Conservation (phyloP, 2,329 filamentous ascomycete genomes). For the Epichloe scottii region DNA sequence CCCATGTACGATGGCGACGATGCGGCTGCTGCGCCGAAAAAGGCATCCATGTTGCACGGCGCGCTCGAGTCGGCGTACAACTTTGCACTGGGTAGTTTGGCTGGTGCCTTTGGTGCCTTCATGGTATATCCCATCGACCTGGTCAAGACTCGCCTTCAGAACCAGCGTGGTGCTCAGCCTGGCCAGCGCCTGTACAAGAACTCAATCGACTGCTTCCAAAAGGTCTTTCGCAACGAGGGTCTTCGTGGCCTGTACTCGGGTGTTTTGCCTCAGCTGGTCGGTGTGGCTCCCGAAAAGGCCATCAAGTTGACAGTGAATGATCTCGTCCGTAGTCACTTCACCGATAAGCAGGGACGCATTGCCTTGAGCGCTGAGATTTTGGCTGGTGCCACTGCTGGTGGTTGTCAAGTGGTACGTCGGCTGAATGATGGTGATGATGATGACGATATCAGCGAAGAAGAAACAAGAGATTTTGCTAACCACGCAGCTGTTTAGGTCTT, state of each 20-base stretch:
- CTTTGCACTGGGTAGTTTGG: constrained; percentile 78
- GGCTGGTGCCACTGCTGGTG: constrained; percentile 81
- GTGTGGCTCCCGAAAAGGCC: constrained; percentile 97
- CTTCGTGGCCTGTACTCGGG: constrained; percentile 85
- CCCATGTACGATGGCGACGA: constrained; percentile 40
- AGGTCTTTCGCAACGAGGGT: constrained; percentile 88
- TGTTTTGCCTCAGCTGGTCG: constrained; percentile 86
- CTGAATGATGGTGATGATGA: neutral
- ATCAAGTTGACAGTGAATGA: constrained; percentile 99
- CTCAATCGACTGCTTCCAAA: constrained; percentile 86
- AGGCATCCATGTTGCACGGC: constrained; percentile 39
- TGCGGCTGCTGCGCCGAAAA: constrained; percentile 17
- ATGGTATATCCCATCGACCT: constrained; percentile 99
- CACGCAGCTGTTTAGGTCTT: constrained; percentile 51
- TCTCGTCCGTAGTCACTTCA: constrained; percentile 65
- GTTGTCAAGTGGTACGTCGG: constrained; percentile 79
- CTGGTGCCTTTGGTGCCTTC: constrained; percentile 94
- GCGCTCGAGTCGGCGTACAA: constrained; percentile 66
- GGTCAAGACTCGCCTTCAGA: constrained; percentile 97
- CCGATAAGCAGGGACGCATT: constrained; percentile 66
- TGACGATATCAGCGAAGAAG: neutral
- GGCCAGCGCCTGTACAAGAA: constrained; percentile 93
- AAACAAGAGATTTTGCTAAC: neutral
- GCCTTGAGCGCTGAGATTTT: constrained; percentile 60
- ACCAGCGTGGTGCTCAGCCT: constrained; percentile 72